phyloP scores from a whole-genome alignment of 805 yeast genomes.

The Komagataella phaffii region DNA sequence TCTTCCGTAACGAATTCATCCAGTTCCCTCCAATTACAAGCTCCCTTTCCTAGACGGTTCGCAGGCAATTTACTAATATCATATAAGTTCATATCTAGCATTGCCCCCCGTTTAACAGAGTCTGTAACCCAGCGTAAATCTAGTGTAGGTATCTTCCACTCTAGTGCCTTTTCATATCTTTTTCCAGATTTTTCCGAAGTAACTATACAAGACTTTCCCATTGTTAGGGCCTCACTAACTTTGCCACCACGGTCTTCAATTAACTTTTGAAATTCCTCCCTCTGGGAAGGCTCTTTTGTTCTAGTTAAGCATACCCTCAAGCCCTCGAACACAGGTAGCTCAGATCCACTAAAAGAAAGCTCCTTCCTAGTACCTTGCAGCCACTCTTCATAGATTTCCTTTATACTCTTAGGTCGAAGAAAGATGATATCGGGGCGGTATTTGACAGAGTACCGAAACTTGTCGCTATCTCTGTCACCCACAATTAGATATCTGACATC shows the following conservation, averaged over 20 bases:
- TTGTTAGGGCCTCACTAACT: slow-evolving; percentile 35
- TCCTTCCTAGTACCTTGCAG: slow-evolving; percentile 29
- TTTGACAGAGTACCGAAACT: slow-evolving; percentile 35
- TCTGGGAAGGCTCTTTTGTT: slow-evolving; percentile 11
- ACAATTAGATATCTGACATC: slow-evolving; percentile 48
- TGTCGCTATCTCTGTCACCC: slow-evolving; percentile 43
- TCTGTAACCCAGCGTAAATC: slow-evolving; percentile 40
- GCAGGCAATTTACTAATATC: slow-evolving; percentile 10
- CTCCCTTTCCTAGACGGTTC: slow-evolving; percentile 1
- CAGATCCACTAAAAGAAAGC: slow-evolving; percentile 6
- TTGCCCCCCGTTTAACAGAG: slow-evolving; percentile 28
- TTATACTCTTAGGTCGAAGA: slow-evolving; percentile 31
- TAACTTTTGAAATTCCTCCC: slow-evolving; percentile 18
- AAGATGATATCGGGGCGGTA: slow-evolving; percentile 45
- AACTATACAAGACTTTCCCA: slow-evolving; percentile 27
- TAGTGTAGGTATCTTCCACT: slow-evolving; percentile 37
- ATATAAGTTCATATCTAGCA: slow-evolving; percentile 26
- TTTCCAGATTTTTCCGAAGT: slow-evolving; percentile 38
- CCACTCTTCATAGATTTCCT: slow-evolving; percentile 37
- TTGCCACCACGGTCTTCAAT: slow-evolving; percentile 34
- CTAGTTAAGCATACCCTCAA: slow-evolving; percentile 31
- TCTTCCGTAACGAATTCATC: neutral
- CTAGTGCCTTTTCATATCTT: slow-evolving; percentile 35
- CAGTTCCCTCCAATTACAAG: neutral
- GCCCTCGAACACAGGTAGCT: slow-evolving; percentile 31